Base-by-base conservation (phyloP, 106 monocot genomes). In the Phalaenopsis aphrodite region DNA sequence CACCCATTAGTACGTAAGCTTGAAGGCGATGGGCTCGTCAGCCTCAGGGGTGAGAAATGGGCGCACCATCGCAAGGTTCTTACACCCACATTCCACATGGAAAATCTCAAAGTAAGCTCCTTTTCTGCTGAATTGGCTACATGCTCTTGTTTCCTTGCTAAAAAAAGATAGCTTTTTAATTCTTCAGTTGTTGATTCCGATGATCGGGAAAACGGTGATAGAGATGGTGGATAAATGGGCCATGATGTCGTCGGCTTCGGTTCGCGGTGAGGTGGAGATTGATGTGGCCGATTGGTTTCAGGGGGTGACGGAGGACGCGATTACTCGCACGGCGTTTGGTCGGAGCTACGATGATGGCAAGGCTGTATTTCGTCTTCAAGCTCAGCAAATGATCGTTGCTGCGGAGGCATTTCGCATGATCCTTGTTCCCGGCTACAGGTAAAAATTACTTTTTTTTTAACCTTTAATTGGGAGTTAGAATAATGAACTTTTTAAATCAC, bases 11-110 rank as follows among this genome's bases (percentile, higher is more conserved):
- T 93, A 75, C 90, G 95, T 9, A 92, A 89, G 86, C 92, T 95
- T 41, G 95, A 95, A 74, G 95, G 95, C 18, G 90, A 91, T 49
- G 95, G 95, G 12, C 89, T 95, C 24, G 82, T 90, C 21, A 95
- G 90, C 89, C 92, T 95, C 82, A 80, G 84, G 0, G 95, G 92
- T 15, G 89, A 92, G 57, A 95, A 91, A 66, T 95, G 95, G 95
- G 92, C 90, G 19, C 89, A 85, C 83, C 95, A 88, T 82, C 75
- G 95, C 68, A 92, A 85, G 79, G 76, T 95, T 66, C 90, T 95
- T 85, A 83, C 86, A 14, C 92, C 95, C 8, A 82, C 90, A 74
- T 95, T 95, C 83, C 90, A 89, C 83, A 87, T 91, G 90, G 95
- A 95, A 3, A 95, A 95, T 72, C 92, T 95, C 89, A 92, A 92